phyloP scores from a whole-genome alignment of 345 rosid species.

The Noccaea caerulescens region DNA sequence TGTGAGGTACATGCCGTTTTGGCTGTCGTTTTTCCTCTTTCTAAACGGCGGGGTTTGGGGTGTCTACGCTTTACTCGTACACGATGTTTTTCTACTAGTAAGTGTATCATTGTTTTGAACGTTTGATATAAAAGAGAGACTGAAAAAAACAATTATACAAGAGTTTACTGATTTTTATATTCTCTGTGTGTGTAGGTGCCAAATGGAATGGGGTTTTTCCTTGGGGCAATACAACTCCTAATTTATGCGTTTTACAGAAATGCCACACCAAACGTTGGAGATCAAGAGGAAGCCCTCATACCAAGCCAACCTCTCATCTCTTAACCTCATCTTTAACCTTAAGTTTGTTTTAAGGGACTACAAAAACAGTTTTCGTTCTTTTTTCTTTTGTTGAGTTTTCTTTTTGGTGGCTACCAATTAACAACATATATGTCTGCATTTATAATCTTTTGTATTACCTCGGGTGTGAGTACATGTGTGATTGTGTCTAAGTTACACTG shows the following conservation, averaged over 20 bases:
- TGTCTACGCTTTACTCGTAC: conserved; percentile 58
- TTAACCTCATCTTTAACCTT: conserved; percentile 6
- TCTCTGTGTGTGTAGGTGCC: conserved; percentile 57
- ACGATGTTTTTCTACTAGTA: conserved; percentile 62
- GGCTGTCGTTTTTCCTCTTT: conserved; percentile 65
- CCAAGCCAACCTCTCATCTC: conserved; percentile 41
- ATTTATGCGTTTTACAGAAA: conserved; percentile 64
- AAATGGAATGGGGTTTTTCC: conserved; percentile 62
- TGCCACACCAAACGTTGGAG: conserved; percentile 34
- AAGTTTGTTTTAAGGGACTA: neutral
- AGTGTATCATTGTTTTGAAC: conserved; percentile 28
- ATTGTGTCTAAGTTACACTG: neutral
- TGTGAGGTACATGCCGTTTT: conserved; percentile 77
- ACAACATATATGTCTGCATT: neutral
- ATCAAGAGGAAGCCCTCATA: conserved; percentile 32
- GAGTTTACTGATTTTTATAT: conserved; percentile 5
- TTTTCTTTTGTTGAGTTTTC: neutral
- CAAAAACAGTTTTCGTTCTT: neutral
- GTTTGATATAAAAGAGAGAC: neutral
- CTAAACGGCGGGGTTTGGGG: conserved; percentile 75
- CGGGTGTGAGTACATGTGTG: conserved; percentile 1
- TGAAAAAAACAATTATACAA: neutral
- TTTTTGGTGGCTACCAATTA: neutral
- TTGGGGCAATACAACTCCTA: conserved; percentile 63
- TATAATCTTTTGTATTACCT: neutral